Conservation (phyloP, 1,284 basidiomycete species). For the Ganoderma resinaceum region DNA sequence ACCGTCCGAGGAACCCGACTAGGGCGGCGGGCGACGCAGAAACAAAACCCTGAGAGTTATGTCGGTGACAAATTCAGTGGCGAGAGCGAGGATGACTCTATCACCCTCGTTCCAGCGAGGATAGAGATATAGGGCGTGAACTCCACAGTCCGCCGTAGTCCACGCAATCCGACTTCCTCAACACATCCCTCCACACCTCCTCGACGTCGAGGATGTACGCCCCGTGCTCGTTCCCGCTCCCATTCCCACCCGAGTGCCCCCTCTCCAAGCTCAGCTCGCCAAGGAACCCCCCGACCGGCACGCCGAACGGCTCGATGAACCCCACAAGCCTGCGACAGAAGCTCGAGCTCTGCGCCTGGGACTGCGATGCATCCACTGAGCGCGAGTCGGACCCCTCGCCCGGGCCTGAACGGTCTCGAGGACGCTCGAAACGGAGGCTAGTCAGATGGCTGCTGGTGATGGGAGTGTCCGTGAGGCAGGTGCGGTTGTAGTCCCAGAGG, state of each 20-base stretch:
- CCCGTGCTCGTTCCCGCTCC: background rate
- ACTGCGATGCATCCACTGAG: background rate
- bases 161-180: no score
- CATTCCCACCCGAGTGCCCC: no score
- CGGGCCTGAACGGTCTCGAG: background rate
- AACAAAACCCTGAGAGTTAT: no score
- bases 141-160: no score
- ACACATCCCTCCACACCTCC: no score
- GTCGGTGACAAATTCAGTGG: no score
- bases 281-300: background rate
- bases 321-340: background rate
- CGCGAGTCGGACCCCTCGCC: background rate
- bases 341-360: background rate
- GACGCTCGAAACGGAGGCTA: background rate
- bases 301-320: background rate
- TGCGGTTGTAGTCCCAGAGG: slow-evolving; percentile 8
- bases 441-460: background rate
- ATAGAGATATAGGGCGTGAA: no score
- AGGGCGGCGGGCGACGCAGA: no score
- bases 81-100: no score
- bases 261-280: background rate
- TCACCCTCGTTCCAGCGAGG: no score
- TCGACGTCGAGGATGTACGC: no score
- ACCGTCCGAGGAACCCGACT: no score
- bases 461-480: background rate